Conservation (phyloP, 768 basidiomycete species). For the Mycena filopes region DNA sequence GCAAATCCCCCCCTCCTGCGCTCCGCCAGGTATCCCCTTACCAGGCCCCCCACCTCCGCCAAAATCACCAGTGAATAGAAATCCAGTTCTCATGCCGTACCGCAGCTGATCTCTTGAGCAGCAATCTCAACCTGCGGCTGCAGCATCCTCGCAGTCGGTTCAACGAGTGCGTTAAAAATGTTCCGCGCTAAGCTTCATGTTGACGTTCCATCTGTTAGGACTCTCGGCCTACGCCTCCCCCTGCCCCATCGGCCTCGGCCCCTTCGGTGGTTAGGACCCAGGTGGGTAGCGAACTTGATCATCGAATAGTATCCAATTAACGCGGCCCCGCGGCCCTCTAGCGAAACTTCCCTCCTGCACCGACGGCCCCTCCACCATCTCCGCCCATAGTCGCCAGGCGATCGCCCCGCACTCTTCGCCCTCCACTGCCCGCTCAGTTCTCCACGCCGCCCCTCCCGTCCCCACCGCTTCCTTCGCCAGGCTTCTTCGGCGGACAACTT, state of each 20-base stretch:
- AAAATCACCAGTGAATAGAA: neutral
- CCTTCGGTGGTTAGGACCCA: neutral
- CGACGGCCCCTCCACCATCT: conserved; percentile 47
- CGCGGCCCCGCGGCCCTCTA: neutral
- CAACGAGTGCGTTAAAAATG: conserved; percentile 1
- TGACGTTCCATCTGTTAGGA: conserved; percentile 8
- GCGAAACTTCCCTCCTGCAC: conserved; percentile 32
- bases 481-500: conserved; percentile 1
- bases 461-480: conserved; percentile 5
- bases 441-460: conserved; percentile 11
- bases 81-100: neutral
- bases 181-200: neutral
- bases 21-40: conserved; percentile 22
- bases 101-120: neutral
- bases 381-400: conserved; percentile 16
- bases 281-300: conserved; percentile 12
- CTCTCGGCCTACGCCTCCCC: conserved; percentile 22
- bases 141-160: neutral
- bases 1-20: conserved; percentile 17
- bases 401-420: conserved; percentile 14
- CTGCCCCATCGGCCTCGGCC: conserved; percentile 34
- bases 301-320: neutral
- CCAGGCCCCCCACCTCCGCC: conserved; percentile 18
- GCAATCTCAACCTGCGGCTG: neutral
- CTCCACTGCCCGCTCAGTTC: conserved; percentile 11